Evolutionary conservation across 2,329 filamentous ascomycete genomes (phyloP).

Genomic region (Trichoderma pleuroti): DNA sequence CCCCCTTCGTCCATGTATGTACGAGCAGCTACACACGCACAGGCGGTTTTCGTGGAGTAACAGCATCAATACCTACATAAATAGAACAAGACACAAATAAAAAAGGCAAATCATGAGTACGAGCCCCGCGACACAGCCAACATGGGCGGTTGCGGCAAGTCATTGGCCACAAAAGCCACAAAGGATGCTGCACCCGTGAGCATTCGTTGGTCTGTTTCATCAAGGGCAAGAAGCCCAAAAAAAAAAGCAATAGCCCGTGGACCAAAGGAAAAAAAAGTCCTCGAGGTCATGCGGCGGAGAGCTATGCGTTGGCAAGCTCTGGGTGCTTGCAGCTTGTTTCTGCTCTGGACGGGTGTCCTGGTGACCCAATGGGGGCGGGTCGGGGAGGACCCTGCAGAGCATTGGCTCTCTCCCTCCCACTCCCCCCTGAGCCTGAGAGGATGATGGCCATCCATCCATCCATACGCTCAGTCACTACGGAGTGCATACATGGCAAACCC

Average conservation of each 20-base stretch:
- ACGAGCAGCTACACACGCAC: not conserved
- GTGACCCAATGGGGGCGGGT: slow-evolving; percentile 20
- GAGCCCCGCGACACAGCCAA: slow-evolving; percentile 1
- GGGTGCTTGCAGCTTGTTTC: slow-evolving; percentile 14
- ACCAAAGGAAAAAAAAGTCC: slow-evolving; percentile 16
- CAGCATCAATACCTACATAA: not conserved
- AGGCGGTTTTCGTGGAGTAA: not conserved
- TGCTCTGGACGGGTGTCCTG: slow-evolving; percentile 17
- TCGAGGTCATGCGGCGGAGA: slow-evolving; percentile 20
- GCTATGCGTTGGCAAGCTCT: slow-evolving; percentile 20
- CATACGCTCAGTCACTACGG: not conserved
- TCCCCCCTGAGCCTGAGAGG: slow-evolving; percentile 18
- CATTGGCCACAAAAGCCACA: slow-evolving; percentile 12
- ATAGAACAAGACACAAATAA: not conserved
- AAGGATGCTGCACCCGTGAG: slow-evolving; percentile 14
- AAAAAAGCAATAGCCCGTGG: slow-evolving; percentile 7
- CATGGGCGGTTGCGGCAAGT: not conserved
- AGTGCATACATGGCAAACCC: too few relatives aligned
- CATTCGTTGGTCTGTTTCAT: slow-evolving; percentile 15
- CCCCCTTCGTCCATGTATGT: not conserved
- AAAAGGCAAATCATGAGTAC: not conserved
- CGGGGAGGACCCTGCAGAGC: slow-evolving; percentile 19
- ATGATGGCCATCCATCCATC: too few relatives aligned
- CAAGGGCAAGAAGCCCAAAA: not conserved
- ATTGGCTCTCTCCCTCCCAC: slow-evolving; percentile 4